Conservation (phyloP, 2,329 filamentous ascomycete species). For the Colletotrichum noveboracense region DNA sequence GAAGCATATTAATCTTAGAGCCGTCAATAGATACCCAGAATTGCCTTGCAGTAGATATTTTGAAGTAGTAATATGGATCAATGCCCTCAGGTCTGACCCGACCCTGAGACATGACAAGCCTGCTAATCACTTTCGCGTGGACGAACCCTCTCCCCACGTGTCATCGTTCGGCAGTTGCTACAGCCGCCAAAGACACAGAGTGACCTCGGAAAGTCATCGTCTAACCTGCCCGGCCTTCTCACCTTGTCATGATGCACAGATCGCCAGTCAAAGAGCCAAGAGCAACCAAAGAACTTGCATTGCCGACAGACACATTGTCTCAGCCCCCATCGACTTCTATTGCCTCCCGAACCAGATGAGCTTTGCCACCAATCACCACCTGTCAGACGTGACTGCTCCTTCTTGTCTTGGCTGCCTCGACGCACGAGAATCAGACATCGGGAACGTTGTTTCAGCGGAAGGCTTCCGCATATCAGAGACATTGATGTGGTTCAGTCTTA, state of each 20-base stretch:
- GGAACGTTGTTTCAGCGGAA: background rate
- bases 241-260: background rate
- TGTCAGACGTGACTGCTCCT: background rate
- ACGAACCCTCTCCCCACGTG: background rate
- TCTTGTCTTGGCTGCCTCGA: background rate
- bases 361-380: background rate
- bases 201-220: background rate
- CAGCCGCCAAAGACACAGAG: background rate
- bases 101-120: background rate
- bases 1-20: constrained; percentile 50
- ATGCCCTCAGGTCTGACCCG: background rate
- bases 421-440: background rate
- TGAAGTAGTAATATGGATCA: background rate
- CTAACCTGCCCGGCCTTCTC: background rate
- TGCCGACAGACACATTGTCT: background rate
- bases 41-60: background rate
- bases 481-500: background rate
- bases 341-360: background rate
- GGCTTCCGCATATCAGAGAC: background rate
- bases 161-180: background rate
- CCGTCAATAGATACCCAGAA: background rate
- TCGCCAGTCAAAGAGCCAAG: background rate
- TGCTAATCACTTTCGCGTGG: background rate
- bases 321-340: background rate
- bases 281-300: background rate